Percentiles rank a stretch among this genome's conserved stretches.
phyloP scores from a whole-genome alignment of 768 basidiomycete genomes.

The Leccinum imitatum region DNA sequence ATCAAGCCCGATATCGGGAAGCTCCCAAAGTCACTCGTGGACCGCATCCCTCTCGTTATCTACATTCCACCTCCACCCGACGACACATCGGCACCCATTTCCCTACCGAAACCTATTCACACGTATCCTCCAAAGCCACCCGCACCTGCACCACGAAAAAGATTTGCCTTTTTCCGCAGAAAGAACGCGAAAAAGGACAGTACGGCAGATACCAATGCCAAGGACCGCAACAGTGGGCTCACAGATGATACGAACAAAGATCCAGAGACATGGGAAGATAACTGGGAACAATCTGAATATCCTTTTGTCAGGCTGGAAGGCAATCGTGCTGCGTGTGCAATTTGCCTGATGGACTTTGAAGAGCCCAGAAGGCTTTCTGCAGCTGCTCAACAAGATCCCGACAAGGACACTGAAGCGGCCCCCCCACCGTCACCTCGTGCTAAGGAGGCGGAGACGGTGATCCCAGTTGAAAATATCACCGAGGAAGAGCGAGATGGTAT shows the following conservation, averaged over 20 bases:
- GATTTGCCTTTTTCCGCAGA: conserved; percentile 54
- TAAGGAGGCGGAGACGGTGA: conserved; percentile 28
- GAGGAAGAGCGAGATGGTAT: conserved; percentile 42
- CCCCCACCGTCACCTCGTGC: conserved; percentile 12
- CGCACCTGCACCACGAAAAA: conserved; percentile 35
- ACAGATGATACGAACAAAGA: conserved; percentile 22
- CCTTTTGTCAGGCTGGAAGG: conserved; percentile 82
- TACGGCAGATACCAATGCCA: conserved; percentile 12
- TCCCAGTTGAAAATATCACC: conserved; percentile 36
- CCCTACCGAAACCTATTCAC: conserved; percentile 51
- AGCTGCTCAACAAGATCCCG: conserved; percentile 30
- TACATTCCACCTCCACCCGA: conserved; percentile 82
- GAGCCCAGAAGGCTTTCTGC: conserved; percentile 51
- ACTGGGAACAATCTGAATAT: conserved; percentile 74
- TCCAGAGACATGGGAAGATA: conserved; percentile 67
- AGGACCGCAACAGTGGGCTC: conserved; percentile 17
- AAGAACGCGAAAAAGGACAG: conserved; percentile 26
- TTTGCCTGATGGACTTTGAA: conserved; percentile 83
- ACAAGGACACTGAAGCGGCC: conserved; percentile 13
- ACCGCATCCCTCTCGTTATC: conserved; percentile 78
- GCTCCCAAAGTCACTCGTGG: conserved; percentile 66
- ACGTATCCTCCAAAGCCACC: conserved; percentile 60
- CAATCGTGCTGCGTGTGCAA: conserved; percentile 82
- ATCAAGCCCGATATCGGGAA: conserved; percentile 81
- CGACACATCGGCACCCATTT: conserved; percentile 35